Percentiles rank a stretch among this genome's conserved stretches.
These are phyloP conservation scores for Citrullus colocynthis DNA, from an alignment of 306 rosid species.

Conservation along the genomic window DNA sequence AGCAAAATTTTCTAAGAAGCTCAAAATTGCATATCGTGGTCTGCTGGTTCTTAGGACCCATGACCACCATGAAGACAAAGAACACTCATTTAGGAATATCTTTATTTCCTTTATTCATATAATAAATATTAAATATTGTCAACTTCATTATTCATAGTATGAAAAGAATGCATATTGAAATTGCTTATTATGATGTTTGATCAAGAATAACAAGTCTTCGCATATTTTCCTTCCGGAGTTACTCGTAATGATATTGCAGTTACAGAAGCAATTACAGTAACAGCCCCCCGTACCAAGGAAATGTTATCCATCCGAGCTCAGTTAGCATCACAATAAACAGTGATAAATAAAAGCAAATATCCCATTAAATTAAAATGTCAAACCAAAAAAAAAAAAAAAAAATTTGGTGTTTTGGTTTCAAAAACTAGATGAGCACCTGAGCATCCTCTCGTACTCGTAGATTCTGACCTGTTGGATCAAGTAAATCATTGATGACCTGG, in stretches of 20 bases:
- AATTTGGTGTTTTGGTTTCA: neutral
- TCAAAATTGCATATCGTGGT: neutral
- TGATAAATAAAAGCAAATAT: neutral
- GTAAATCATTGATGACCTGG: slow-evolving; percentile 83
- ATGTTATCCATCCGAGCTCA: neutral
- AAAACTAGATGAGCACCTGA: slow-evolving; percentile 41
- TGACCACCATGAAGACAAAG: neutral
- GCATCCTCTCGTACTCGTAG: slow-evolving; percentile 76
- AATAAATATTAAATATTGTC: neutral
- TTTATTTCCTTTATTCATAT: neutral
- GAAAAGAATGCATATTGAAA: neutral
- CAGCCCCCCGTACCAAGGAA: neutral
- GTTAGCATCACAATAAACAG: neutral
- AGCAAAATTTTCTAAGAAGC: neutral
- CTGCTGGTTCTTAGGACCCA: neutral
- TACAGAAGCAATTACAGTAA: neutral
- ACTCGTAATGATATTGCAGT: neutral
- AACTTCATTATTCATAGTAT: neutral
- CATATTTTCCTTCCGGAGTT: neutral
- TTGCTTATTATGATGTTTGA: neutral
- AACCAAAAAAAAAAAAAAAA: neutral
- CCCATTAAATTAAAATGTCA: neutral
- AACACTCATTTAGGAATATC: neutral
- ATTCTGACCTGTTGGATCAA: slow-evolving; percentile 74
- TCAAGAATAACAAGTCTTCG: neutral